A percentile compares a stretch with the other conserved stretches of the same genome.
phyloP scores from a whole-genome alignment of 73 alveolate genomes.

The Blepharisma japonicum region DNA sequence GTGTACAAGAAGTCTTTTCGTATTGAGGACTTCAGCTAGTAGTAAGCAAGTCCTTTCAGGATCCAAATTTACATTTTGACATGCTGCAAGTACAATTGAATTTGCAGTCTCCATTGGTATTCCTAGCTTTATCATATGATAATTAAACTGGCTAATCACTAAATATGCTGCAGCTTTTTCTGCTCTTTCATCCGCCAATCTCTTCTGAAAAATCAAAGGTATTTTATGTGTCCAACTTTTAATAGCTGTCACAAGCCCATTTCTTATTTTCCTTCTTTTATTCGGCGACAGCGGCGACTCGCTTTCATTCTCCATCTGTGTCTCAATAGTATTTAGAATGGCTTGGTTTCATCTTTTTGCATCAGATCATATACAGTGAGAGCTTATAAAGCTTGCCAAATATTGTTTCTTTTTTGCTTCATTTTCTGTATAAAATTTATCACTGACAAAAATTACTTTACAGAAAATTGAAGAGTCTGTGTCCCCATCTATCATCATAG shows the following conservation, averaged over 20 bases:
- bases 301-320: neutral
- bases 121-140: neutral
- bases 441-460: neutral
- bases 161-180: constrained; percentile 17
- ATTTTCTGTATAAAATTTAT: constrained; percentile 17
- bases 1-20: too few relatives aligned
- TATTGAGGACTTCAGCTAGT: neutral
- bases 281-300: too few relatives aligned
- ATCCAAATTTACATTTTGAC: neutral
- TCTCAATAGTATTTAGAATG: neutral
- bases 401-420: neutral
- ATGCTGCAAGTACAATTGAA: neutral
- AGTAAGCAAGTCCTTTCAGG: neutral
- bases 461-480: constrained; percentile 23
- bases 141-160: constrained; percentile 3
- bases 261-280: neutral
- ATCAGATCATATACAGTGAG: constrained; percentile 8
- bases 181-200: neutral
- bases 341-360: constrained; percentile 19
- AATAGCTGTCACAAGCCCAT: neutral
- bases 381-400: neutral
- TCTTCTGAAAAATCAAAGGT: neutral
- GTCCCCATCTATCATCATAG: constrained; percentile 23
- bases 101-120: neutral
- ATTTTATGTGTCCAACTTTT: neutral